These are phyloP conservation scores for Berberis vulgaris DNA, from an alignment of 164 flowering plant species.

Conservation along the genomic window DNA sequence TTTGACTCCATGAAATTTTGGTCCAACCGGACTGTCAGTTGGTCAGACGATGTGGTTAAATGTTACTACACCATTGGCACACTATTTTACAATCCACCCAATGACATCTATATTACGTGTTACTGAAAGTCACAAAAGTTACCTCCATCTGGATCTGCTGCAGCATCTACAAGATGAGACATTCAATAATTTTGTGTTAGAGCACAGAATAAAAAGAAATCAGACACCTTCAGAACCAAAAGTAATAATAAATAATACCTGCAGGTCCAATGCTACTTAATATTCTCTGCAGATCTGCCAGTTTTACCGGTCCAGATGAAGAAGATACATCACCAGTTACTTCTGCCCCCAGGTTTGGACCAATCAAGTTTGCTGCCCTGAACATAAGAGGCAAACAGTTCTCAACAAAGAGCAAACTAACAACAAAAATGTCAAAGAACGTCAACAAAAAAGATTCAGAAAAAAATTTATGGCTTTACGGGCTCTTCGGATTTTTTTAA, in stretches of 20 bases:
- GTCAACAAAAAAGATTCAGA: background rate
- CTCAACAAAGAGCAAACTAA: background rate
- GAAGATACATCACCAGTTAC: conserved; percentile 60
- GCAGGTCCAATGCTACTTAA: conserved; percentile 62
- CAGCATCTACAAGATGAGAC: conserved; percentile 33
- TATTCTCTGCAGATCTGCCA: conserved; percentile 86
- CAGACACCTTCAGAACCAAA: background rate
- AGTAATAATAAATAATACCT: conserved; percentile 26
- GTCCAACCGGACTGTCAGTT: too few relatives aligned
- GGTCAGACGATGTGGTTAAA: too few relatives aligned
- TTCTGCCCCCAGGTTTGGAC: conserved; percentile 45
- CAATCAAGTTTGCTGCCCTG: conserved; percentile 68
- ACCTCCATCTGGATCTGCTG: conserved; percentile 77
- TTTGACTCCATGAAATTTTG: too few relatives aligned
- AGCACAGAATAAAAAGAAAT: background rate
- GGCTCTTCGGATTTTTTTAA: too few relatives aligned
- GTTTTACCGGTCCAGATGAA: conserved; percentile 73
- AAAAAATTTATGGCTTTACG: too few relatives aligned
- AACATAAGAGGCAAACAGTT: background rate
- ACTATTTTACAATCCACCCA: too few relatives aligned
- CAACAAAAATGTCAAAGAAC: background rate
- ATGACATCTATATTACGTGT: background rate
- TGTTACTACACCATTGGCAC: too few relatives aligned
- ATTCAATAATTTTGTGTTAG: conserved; percentile 8
- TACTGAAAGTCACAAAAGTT: background rate